phyloP scores from a whole-genome alignment of 176 grass and related monocot species.

The Miscanthus lutarioriparius region DNA sequence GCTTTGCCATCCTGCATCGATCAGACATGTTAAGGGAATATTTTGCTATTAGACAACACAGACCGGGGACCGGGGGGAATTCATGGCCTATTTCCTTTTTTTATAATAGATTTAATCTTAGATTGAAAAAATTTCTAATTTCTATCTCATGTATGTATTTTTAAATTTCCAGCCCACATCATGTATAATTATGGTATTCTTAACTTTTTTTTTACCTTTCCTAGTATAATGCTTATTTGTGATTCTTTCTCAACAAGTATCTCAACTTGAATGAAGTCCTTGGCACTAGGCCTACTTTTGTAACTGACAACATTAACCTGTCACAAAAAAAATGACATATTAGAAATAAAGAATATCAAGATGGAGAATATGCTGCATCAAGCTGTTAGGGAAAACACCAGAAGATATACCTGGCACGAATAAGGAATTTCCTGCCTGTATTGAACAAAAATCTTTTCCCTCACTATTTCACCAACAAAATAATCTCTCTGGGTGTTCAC shows the following conservation, averaged over 20 bases:
- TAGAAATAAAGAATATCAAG: conserved; percentile 23
- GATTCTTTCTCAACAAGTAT: conserved; percentile 91
- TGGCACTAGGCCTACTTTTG: conserved; percentile 76
- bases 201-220: conserved; percentile 57
- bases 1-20: conserved; percentile 76
- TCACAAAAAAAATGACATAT: background rate
- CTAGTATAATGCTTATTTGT: conserved; percentile 91
- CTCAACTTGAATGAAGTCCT: conserved; percentile 98
- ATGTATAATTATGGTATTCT: background rate
- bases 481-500: conserved; percentile 91
- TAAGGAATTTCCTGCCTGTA: conserved; percentile 95
- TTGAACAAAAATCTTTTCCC: conserved; percentile 93
- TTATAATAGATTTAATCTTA: background rate
- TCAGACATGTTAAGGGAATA: background rate
- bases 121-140: background rate
- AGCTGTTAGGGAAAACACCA: background rate
- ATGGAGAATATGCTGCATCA: background rate
- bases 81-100: background rate
- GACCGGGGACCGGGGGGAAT: background rate
- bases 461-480: conserved; percentile 93
- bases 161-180: background rate
- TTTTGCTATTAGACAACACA: background rate
- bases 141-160: background rate
- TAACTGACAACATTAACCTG: conserved; percentile 90
- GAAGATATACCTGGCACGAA: conserved; percentile 73